These are phyloP conservation scores for Colletotrichum sublineola DNA, from an alignment of 2,329 filamentous ascomycete species.

Conservation along the genomic window DNA sequence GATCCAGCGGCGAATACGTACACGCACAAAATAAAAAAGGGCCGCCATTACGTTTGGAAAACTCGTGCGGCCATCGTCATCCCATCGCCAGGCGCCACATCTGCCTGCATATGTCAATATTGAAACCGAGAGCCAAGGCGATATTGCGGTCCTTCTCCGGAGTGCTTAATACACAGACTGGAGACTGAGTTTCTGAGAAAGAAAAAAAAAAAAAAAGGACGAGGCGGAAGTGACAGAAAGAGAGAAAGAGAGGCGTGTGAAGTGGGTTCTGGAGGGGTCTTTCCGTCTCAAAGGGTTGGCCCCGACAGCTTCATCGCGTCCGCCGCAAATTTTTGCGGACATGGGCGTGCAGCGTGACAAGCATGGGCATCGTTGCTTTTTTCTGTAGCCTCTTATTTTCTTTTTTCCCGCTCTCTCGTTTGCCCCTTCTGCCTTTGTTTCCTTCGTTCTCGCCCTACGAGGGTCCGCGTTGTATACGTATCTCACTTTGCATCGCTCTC, in stretches of 20 bases:
- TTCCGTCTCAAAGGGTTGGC: constrained; percentile 26
- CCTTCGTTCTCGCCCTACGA: neutral
- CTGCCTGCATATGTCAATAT: neutral
- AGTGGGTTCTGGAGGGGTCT: constrained; percentile 29
- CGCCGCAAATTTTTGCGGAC: constrained; percentile 35
- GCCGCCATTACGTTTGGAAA: constrained; percentile 26
- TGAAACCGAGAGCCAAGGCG: constrained; percentile 9
- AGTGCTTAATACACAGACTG: constrained; percentile 14
- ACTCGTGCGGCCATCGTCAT: constrained; percentile 2
- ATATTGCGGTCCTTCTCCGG: constrained; percentile 27
- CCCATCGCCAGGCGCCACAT: too few species aligned
- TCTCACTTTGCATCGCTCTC: neutral
- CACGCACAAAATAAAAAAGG: neutral
- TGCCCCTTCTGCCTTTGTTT: neutral
- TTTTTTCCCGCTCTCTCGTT: neutral
- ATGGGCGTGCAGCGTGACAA: constrained; percentile 9
- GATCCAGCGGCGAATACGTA: neutral
- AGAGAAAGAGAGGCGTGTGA: neutral
- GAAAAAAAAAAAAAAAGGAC: constrained; percentile 12
- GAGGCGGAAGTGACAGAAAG: constrained; percentile 20
- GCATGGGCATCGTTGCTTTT: constrained; percentile 28
- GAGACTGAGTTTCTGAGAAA: constrained; percentile 18
- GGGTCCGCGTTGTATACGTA: too few species aligned
- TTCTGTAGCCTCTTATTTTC: neutral
- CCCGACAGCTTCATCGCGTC: constrained; percentile 21